Evolutionary conservation across 2,329 filamentous ascomycete genomes (phyloP), one percentile per base, ranked within the genome.

Genomic region (Trichoderma koningiopsis): DNA sequence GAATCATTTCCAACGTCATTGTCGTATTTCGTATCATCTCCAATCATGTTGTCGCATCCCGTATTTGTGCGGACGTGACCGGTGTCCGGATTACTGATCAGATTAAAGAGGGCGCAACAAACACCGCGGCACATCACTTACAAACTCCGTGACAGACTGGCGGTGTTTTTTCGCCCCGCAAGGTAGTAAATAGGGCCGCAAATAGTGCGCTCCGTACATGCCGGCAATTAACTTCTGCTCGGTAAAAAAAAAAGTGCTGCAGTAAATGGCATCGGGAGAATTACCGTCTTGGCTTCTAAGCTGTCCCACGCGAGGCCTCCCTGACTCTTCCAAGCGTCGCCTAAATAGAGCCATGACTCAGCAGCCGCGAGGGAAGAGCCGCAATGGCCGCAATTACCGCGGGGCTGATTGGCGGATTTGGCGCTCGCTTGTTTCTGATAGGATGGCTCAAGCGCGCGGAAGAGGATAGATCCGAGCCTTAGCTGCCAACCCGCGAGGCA

Each of bases 371-470:
- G 47, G 47, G 47, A 49, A 5, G 47, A 24, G 47, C 47, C 47
- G 43, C 19, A 22, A 1, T 10, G 43, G 6, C 43, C 43, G 47
- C 16, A 43, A n/a, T n/a, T 43, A 19, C 40, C 52, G 24, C 47
- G 31, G n/a, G 19, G 40, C 40, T 19, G 40, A 43, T 43, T 43
- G 40, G 40, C 3, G 40, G 4, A 13, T 29, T 24, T 56, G 52
- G 33, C 49, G 61, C 61, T 43, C 33, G 49, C 27, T 27, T n/a
- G 24, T 11, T 5, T 56, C 33, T 56, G 61, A 56, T 64, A 43
- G 61, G 61, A 5, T 37, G 22, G 37, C 40, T n/a, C 40, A 64
- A 52, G 29, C 61, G 61, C 61, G 61, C 61, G 61, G 61, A 56
- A 64, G 52, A 56, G 35, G 31, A 64, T 35, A 64, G 61, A 64